Percentiles rank a stretch among this genome's conserved stretches.
phyloP scores from a whole-genome alignment of 2,329 filamentous ascomycete genomes.

The Paracoccidioides lutzii region DNA sequence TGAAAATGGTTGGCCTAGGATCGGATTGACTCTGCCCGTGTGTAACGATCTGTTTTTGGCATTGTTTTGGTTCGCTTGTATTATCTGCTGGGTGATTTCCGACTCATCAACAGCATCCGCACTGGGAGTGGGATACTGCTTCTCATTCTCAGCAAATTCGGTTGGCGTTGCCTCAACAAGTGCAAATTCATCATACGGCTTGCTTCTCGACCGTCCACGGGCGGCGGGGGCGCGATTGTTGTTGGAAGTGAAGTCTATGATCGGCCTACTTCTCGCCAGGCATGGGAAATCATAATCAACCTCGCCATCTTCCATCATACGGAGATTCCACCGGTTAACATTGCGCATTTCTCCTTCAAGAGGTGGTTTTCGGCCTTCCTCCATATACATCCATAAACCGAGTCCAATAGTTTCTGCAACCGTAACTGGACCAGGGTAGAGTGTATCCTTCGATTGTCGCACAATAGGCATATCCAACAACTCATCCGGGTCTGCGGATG shows the following conservation, averaged over 20 bases:
- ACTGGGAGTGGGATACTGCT: conserved; percentile 40
- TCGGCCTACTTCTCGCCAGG: conserved; percentile 42
- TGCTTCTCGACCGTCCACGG: conserved; percentile 46
- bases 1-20: conserved; percentile 34
- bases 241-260: conserved; percentile 54
- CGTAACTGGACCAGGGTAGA: conserved; percentile 36
- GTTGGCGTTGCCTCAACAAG: conserved; percentile 46
- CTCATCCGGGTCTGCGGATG: conserved; percentile 42
- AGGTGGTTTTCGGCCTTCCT: conserved; percentile 43
- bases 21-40: conserved; percentile 25
- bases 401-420: conserved; percentile 53
- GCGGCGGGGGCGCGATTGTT: conserved; percentile 46
- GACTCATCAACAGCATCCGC: conserved; percentile 16
- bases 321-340: conserved; percentile 51
- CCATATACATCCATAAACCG: conserved; percentile 48
- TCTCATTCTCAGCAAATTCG: conserved; percentile 47
- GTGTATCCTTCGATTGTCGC: conserved; percentile 42
- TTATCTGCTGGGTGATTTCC: conserved; percentile 11
- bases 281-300: conserved; percentile 55
- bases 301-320: conserved; percentile 57
- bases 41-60: conserved; percentile 14
- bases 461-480: conserved; percentile 47
- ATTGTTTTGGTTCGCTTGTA: conserved; percentile 13
- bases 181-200: conserved; percentile 55
- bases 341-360: conserved; percentile 41